A percentile compares a stretch with the other conserved stretches of the same genome.
Evolutionary conservation across 495 filamentous ascomycete genomes (phyloP).

Genomic region (Beverwykella pulmonaria): DNA sequence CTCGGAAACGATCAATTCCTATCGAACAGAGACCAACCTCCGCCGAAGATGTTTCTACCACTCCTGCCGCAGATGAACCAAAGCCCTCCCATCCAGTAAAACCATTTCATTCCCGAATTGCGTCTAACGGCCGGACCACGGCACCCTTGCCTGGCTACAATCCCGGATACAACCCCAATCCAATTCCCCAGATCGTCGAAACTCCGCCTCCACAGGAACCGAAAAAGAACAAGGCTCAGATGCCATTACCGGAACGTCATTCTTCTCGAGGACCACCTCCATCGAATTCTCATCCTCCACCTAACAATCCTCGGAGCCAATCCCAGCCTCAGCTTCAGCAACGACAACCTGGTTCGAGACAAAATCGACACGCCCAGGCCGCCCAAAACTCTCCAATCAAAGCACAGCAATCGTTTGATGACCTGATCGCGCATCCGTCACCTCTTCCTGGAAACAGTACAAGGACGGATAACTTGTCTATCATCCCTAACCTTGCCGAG

Average conservation of each 20-base stretch:
- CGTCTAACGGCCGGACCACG: slow-evolving; percentile 48
- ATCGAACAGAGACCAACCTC: slow-evolving; percentile 5
- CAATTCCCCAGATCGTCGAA: slow-evolving; percentile 47
- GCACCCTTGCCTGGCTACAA: slow-evolving; percentile 47
- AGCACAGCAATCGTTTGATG: slow-evolving; percentile 55
- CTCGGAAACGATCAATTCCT: slow-evolving; percentile 32
- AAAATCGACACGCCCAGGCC: slow-evolving; percentile 13
- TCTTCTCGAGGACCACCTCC: slow-evolving; percentile 40
- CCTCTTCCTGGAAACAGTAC: slow-evolving; percentile 70
- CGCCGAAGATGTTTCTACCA: slow-evolving; percentile 16
- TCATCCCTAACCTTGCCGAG: slow-evolving; percentile 76
- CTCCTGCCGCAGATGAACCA: slow-evolving; percentile 14
- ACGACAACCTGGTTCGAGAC: slow-evolving; percentile 16
- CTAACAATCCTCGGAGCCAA: slow-evolving; percentile 1
- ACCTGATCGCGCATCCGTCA: slow-evolving; percentile 65
- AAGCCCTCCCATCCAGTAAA: slow-evolving; percentile 30
- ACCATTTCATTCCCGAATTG: slow-evolving; percentile 48
- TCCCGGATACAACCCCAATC: slow-evolving; percentile 16
- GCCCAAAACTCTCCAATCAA: slow-evolving; percentile 31
- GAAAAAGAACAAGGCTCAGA: slow-evolving; percentile 21
- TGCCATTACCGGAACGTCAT: slow-evolving; percentile 44
- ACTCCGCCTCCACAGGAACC: slow-evolving; percentile 43
- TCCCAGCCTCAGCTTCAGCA: slow-evolving; percentile 10
- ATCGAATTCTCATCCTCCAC: slow-evolving; percentile 11
- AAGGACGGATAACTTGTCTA: slow-evolving; percentile 76